These are phyloP conservation scores for Emericellopsis cladophorae DNA, from an alignment of 2,329 filamentous ascomycete species.

Conservation along the genomic window DNA sequence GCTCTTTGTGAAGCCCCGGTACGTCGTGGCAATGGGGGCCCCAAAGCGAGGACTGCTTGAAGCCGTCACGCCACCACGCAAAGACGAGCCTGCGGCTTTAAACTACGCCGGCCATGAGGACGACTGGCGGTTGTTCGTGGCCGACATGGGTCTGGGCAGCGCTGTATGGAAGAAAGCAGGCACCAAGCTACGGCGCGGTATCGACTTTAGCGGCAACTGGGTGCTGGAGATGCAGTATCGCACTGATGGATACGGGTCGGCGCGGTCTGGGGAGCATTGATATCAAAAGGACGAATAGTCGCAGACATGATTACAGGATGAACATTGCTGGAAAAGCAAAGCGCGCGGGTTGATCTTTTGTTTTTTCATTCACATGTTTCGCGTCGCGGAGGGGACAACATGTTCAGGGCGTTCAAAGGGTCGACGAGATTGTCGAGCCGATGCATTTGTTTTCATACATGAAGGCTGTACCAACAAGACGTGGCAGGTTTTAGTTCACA, in stretches of 20 bases:
- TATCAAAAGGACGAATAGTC: too few relatives aligned
- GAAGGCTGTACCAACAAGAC: too few relatives aligned
- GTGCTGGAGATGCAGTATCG: conserved; percentile 56
- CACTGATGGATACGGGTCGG: background rate
- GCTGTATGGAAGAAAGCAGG: conserved; percentile 78
- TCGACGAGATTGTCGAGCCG: too few relatives aligned
- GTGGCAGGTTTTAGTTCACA: too few relatives aligned
- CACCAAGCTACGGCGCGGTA: conserved; percentile 66
- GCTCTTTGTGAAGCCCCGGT: conserved; percentile 69
- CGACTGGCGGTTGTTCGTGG: conserved; percentile 71
- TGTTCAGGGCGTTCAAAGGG: too few relatives aligned
- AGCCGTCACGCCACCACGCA: conserved; percentile 46
- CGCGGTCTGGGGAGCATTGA: background rate
- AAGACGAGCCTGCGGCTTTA: conserved; percentile 20
- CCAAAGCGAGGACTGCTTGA: conserved; percentile 77
- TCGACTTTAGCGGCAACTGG: conserved; percentile 84
- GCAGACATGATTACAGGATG: too few relatives aligned
- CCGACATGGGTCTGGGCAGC: conserved; percentile 74
- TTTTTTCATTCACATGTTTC: too few relatives aligned
- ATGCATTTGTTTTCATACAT: too few relatives aligned
- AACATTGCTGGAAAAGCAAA: too few relatives aligned
- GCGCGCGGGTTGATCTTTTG: too few relatives aligned
- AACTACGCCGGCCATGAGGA: conserved; percentile 28
- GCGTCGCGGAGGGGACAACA: too few relatives aligned
- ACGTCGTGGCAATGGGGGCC: conserved; percentile 74